Conservation (phyloP, 306 rosid species). For the Albizia julibrissin region DNA sequence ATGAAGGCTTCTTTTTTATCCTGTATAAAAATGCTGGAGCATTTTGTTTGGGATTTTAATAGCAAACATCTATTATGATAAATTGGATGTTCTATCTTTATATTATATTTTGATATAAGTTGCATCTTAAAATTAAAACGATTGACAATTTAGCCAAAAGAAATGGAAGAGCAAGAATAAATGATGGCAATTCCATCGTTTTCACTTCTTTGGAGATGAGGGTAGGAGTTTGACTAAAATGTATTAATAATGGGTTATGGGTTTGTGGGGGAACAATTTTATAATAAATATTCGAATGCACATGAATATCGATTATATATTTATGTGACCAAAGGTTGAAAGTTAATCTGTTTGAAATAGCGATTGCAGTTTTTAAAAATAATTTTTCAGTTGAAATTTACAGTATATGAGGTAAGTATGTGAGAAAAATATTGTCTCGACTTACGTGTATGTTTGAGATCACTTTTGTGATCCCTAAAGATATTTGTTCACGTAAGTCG, state of each 20-base stretch:
- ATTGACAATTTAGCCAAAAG: background rate
- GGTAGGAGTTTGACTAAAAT: background rate
- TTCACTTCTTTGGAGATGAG: background rate
- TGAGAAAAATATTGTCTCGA: no score
- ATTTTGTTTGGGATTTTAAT: background rate
- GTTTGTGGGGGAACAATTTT: background rate
- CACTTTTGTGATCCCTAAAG: no score
- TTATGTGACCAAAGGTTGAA: no score
- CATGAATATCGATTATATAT: no score
- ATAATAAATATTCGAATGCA: no score
- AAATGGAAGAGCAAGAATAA: background rate
- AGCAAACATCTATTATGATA: background rate
- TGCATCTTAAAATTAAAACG: background rate
- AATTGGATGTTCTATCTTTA: background rate
- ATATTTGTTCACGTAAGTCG: no score
- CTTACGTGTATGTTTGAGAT: no score
- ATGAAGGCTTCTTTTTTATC: background rate
- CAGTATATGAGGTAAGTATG: no score
- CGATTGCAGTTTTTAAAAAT: no score
- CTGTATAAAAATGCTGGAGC: background rate
- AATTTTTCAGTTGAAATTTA: no score
- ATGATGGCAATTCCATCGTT: background rate
- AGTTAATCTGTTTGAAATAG: no score
- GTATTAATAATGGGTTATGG: background rate
- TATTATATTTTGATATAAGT: background rate